Conservation (phyloP, 2,329 filamentous ascomycete genomes). For the Pyricularia pennisetigena region DNA sequence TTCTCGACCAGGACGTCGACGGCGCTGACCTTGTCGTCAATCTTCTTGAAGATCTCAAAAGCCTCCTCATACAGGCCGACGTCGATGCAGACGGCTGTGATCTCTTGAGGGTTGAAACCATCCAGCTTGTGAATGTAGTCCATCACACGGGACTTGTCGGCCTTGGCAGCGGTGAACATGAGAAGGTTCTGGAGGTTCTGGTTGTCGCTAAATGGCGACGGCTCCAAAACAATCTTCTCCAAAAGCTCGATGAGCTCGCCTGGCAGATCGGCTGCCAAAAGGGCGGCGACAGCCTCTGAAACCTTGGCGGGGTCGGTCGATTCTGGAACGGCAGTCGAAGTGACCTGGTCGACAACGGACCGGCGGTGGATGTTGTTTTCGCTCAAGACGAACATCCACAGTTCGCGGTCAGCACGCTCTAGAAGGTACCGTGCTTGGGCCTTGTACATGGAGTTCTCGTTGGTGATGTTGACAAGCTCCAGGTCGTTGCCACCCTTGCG, state of each 20-base stretch:
- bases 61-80: slow-evolving; percentile 94
- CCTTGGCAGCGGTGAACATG: slow-evolving; percentile 92
- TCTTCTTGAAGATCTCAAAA: slow-evolving; percentile 98
- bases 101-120: slow-evolving; percentile 84
- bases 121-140: slow-evolving; percentile 91
- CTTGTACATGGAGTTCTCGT: slow-evolving; percentile 99
- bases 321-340: slow-evolving; percentile 87
- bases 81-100: slow-evolving; percentile 85
- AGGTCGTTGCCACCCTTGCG: slow-evolving; percentile 95
- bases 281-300: slow-evolving; percentile 84
- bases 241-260: slow-evolving; percentile 92
- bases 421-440: slow-evolving; percentile 93
- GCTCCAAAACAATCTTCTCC: slow-evolving; percentile 99
- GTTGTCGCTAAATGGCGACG: slow-evolving; percentile 97
- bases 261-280: slow-evolving; percentile 84
- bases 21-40: slow-evolving; percentile 76
- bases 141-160: slow-evolving; percentile 89
- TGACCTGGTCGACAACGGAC: slow-evolving; percentile 92
- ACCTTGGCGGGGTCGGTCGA: slow-evolving; percentile 91
- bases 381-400: slow-evolving; percentile 92
- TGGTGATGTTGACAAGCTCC: slow-evolving; percentile 94
- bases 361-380: slow-evolving; percentile 93
- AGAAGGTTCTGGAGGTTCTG: slow-evolving; percentile 91
- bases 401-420: slow-evolving; percentile 78
- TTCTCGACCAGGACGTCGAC: slow-evolving; percentile 91